These are phyloP conservation scores for Globisporangium canariense DNA, from an alignment of 352 stramenopile genomes.

Conservation along the genomic window DNA sequence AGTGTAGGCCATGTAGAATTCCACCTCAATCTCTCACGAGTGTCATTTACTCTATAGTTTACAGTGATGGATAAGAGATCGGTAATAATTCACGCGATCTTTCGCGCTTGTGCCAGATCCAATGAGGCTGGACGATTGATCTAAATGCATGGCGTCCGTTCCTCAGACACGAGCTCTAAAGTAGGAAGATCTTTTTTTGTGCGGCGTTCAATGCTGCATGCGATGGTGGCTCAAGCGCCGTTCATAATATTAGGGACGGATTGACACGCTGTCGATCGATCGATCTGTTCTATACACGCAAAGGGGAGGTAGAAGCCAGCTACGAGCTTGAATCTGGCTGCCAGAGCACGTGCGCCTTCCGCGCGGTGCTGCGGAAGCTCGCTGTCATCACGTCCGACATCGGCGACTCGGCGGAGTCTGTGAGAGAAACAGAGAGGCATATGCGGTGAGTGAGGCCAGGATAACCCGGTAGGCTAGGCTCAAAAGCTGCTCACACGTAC, in stretches of 20 bases:
- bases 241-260: background rate
- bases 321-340: background rate
- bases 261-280: background rate
- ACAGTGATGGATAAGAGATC: background rate
- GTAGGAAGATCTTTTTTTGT: too few species aligned
- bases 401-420: background rate
- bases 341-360: constrained; percentile 10
- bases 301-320: too few species aligned
- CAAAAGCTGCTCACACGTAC: background rate
- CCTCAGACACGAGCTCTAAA: background rate
- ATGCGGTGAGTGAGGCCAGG: too few species aligned
- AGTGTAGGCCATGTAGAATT: background rate
- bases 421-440: too few species aligned
- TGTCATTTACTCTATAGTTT: background rate
- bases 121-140: background rate
- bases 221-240: background rate
- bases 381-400: background rate
- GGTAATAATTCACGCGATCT: background rate
- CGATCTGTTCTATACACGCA: background rate
- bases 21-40: background rate
- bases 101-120: background rate
- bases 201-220: background rate
- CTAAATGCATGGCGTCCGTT: background rate
- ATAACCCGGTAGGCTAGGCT: too few species aligned
- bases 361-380: background rate